Evolutionary conservation across 176 grass and related monocot genomes (phyloP).

Genomic region (Panicum miliaceum): DNA sequence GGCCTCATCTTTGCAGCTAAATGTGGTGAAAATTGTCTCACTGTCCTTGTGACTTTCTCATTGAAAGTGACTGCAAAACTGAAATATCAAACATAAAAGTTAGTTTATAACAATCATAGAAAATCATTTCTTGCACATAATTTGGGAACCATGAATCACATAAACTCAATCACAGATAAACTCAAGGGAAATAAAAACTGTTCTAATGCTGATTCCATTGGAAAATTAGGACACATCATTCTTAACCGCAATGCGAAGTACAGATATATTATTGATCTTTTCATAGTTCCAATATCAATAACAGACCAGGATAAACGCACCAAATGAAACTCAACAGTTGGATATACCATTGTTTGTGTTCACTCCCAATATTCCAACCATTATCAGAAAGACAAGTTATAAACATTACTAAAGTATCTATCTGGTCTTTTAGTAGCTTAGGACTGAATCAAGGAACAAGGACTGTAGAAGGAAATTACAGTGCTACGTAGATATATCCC

Average conservation of each 20-base stretch:
- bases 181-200: not conserved
- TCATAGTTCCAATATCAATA: slow-evolving; percentile 1
- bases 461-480: not conserved
- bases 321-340: not conserved
- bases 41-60: slow-evolving; percentile 89
- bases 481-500: not conserved
- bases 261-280: not conserved
- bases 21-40: slow-evolving; percentile 94
- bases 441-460: not conserved
- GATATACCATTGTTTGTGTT: not conserved
- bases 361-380: not conserved
- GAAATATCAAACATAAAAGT: slow-evolving; percentile 49
- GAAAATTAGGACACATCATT: not conserved
- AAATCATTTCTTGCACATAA: slow-evolving; percentile 10
- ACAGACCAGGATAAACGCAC: not conserved
- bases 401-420: not conserved
- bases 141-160: not conserved
- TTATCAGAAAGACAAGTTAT: not conserved
- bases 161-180: not conserved
- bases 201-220: not conserved
- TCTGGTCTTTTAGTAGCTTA: slow-evolving; percentile 14
- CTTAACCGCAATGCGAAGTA: not conserved
- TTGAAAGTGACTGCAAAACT: slow-evolving; percentile 95
- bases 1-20: slow-evolving; percentile 98
- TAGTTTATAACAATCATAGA: slow-evolving; percentile 5